Evolutionary conservation across 768 basidiomycete genomes (phyloP), one percentile per base, ranked within the genome.

Genomic region (Xerocomellus amylosporus): DNA sequence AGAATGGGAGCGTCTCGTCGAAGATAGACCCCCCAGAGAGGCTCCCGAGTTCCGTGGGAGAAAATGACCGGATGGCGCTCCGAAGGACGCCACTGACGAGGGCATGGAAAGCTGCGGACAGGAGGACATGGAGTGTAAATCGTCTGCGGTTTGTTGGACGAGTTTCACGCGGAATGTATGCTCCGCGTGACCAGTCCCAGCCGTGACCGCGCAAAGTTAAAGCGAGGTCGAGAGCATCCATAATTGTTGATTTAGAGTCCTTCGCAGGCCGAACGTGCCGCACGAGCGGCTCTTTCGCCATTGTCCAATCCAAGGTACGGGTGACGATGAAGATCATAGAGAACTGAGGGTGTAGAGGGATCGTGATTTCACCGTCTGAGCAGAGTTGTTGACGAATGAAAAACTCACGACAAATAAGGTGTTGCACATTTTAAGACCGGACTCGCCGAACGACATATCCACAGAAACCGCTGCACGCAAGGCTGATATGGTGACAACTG

Each of bases 401-500:
- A 17, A n/a, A 24, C 39, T 15, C n/a, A 50, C 49, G 5, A 41
- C 19, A 22, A 41, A 17, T 4, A 20, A 10, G 2, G 12, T 2
- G n/a, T 40, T 40, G 14, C 34, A 19, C 37, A 34, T 51, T 26
- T 28, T 39, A 15, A 20, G 49, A 31, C 44, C 31, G 1, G 53
- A 51, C 5, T 46, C 24, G 8, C 14, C 49, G 4, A 50, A n/a
- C 0, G 54, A 51, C 31, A 57, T 14, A 10, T 65, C 60, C 44
- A 60, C 39, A 7, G 41, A 53, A 19, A 43, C 15, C 2, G 71
- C 68, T 9, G 76, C 75, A 22, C 74, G 73, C 55, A 76, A 78
- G 8, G 76, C 67, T 8, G 71, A 58, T 64, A 73, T 75, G 12
- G 79, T 57, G 4, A 79, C 74, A 26, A 79, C 49, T 2, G 80